phyloP scores from a whole-genome alignment of 495 filamentous ascomycete species.

The Neurospora sp. region DNA sequence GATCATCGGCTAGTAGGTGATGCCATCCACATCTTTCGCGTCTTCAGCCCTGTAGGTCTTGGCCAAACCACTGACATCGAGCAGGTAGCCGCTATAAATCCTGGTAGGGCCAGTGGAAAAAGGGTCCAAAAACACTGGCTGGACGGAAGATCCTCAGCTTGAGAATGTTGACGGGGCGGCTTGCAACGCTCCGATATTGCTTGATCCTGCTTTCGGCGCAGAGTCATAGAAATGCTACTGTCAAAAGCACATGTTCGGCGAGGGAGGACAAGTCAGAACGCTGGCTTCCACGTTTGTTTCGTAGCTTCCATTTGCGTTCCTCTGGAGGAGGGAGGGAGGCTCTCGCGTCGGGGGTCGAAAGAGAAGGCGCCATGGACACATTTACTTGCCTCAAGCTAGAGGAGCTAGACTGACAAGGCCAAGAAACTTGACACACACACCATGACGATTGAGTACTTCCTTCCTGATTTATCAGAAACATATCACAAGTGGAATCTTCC shows the following conservation, averaged over 20 bases:
- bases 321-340: neutral
- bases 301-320: neutral
- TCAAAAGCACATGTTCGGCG: neutral
- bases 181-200: neutral
- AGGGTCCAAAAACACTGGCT: neutral
- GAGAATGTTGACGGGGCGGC: neutral
- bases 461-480: neutral
- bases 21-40: neutral
- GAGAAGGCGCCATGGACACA: neutral
- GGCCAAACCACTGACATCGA: neutral
- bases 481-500: neutral
- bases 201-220: neutral
- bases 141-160: neutral
- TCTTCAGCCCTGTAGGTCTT: neutral
- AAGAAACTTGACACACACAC: neutral
- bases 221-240: neutral
- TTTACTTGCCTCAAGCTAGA: neutral
- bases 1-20: neutral
- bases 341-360: neutral
- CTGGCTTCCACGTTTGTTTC: neutral
- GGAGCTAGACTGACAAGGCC: neutral
- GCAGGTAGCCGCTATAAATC: neutral
- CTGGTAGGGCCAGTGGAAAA: neutral
- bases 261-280: neutral
- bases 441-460: neutral